Base-by-base conservation (phyloP, 352 stramenopile species). In the Globisporangium ultimum region DNA sequence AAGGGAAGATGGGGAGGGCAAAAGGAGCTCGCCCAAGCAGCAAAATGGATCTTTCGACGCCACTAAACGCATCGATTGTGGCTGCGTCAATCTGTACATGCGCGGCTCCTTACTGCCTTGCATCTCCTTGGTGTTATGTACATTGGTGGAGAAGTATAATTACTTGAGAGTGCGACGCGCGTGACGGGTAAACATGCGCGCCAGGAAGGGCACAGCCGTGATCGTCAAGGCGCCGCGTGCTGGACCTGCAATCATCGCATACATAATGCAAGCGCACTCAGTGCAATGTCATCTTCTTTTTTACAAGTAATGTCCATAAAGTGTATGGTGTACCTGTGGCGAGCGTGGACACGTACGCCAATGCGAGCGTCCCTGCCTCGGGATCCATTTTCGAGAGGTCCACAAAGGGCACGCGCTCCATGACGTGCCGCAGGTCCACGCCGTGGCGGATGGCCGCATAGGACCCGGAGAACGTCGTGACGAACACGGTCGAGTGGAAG, bases 281-380 rank as follows among this genome's bases (percentile, higher is more conserved):
- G 28, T 36, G 28, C 28, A 10, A 36, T 36, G 28, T 5, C 7
- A 10, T 36, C 8, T 36, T 10, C 7, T 10, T 28, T 28, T 5
- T 28, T 5, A 28, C 2, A 28, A 6, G 7, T 5, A 36, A 36
- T 36, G 28, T 10, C 28, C 28, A 8, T 36, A 36, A 36, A 36
- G 47, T 2, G 13, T 21, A 18, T 11, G 14, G 2, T 28, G 18
- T 66, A 80, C 68, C 80, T 42, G 78, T 92, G 41, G 92, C 91
- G 56, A 93, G 84, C 9, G 97, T 92, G 18, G 94, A 87, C 60
- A 99, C 97, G 72, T 99, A 99, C 47, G 85, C 84, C 49, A 93
- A 73, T 36, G 80, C 71, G 46, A 95, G 65, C 28, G 71, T 90
- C 14, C 83, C 71, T 1, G 83, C 80, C 20, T 91, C 72, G 6